phyloP scores from a whole-genome alignment of 768 basidiomycete genomes.

The Leccinum rimulosum region DNA sequence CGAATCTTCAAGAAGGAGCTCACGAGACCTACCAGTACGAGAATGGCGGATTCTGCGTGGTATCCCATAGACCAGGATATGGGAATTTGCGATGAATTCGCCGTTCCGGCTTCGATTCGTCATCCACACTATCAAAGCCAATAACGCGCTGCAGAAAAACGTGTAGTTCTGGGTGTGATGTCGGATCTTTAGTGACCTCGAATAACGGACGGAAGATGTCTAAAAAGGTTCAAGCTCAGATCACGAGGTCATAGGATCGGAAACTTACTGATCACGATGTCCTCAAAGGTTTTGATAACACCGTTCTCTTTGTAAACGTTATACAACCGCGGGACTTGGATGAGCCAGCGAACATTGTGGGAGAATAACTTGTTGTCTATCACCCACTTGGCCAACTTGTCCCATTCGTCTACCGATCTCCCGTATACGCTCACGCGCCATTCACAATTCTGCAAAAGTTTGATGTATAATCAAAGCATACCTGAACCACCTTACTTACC shows the following conservation, averaged over 20 bases:
- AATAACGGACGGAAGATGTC: constrained; percentile 93
- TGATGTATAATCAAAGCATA: neutral
- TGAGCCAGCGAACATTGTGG: constrained; percentile 97
- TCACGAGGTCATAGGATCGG: neutral
- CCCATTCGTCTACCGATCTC: constrained; percentile 83
- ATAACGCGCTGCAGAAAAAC: constrained; percentile 92
- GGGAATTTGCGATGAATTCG: constrained; percentile 93
- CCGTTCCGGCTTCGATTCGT: constrained; percentile 92
- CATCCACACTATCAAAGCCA: constrained; percentile 98
- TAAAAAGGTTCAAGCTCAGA: constrained; percentile 29
- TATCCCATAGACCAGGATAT: constrained; percentile 87
- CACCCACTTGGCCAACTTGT: constrained; percentile 97
- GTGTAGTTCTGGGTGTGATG: constrained; percentile 89
- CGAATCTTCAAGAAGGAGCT: neutral
- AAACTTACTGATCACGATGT: constrained; percentile 81
- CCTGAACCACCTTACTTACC: constrained; percentile 39
- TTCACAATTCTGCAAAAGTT: constrained; percentile 72
- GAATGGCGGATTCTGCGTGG: constrained; percentile 87
- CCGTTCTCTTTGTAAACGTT: constrained; percentile 92
- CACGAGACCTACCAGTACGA: constrained; percentile 76
- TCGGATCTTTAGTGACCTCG: constrained; percentile 92
- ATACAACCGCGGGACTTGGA: constrained; percentile 93
- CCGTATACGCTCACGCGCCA: constrained; percentile 98
- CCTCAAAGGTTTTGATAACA: constrained; percentile 81
- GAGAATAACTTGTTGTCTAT: constrained; percentile 90